These are phyloP conservation scores for Abelmoschus esculentus DNA, from an alignment of 345 rosid genomes.

Conservation along the genomic window DNA sequence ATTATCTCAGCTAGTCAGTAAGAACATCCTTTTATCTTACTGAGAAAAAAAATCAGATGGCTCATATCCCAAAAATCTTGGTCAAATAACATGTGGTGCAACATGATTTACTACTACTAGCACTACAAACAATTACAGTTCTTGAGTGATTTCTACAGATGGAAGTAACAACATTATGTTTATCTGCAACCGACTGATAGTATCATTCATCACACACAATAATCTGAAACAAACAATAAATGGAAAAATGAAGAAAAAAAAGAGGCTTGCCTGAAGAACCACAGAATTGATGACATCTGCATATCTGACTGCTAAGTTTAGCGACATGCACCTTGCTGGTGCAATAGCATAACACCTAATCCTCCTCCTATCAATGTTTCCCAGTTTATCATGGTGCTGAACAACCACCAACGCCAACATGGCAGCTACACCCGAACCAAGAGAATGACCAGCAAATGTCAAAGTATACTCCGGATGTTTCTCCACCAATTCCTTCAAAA, in stretches of 20 bases:
- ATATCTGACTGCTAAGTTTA: slow-evolving; percentile 89
- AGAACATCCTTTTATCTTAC: background rate
- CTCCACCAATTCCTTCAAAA: slow-evolving; percentile 56
- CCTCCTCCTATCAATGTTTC: slow-evolving; percentile 63
- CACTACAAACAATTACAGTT: background rate
- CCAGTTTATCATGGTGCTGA: slow-evolving; percentile 52
- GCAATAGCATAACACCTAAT: slow-evolving; percentile 89
- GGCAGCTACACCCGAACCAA: slow-evolving; percentile 94
- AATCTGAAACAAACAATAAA: background rate
- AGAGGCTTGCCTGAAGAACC: slow-evolving; percentile 74
- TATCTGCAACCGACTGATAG: background rate
- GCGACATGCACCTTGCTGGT: slow-evolving; percentile 97
- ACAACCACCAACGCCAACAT: slow-evolving; percentile 73
- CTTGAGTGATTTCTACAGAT: background rate
- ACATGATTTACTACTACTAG: background rate
- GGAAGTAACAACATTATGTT: background rate
- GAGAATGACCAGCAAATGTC: slow-evolving; percentile 89
- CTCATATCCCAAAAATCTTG: too few species aligned
- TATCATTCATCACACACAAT: background rate
- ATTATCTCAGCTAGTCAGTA: background rate
- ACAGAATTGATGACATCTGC: slow-evolving; percentile 94
- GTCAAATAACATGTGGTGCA: too few species aligned
- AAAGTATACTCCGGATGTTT: slow-evolving; percentile 70
- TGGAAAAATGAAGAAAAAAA: background rate
- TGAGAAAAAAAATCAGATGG: background rate